Conservation (phyloP, 1,139 yeast genomes). For the Blastobotrys indianensis region DNA sequence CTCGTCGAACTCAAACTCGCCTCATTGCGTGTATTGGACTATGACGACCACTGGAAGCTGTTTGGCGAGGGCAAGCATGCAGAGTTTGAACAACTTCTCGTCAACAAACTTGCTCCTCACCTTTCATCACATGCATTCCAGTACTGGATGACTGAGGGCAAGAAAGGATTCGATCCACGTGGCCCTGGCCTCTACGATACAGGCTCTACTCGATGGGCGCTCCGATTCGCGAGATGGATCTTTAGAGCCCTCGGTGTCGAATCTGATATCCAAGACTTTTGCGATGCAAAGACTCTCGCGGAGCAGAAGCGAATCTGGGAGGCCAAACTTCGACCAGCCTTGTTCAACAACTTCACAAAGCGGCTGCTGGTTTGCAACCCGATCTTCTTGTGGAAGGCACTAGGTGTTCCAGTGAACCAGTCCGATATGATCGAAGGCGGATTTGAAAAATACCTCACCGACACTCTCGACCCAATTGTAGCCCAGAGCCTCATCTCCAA, state of each 20-base stretch:
- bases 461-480: conserved; percentile 73
- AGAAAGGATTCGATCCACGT: neutral
- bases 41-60: conserved; percentile 61
- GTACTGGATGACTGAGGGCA: conserved; percentile 47
- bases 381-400: conserved; percentile 75
- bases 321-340: conserved; percentile 54
- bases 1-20: conserved; percentile 74
- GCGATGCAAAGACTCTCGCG: conserved; percentile 51
- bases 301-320: conserved; percentile 65
- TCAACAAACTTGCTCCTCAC: conserved; percentile 56
- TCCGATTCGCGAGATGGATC: conserved; percentile 56
- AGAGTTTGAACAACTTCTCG: conserved; percentile 46
- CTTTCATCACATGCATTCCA: conserved; percentile 76
- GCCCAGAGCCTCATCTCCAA: conserved; percentile 55
- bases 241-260: conserved; percentile 54
- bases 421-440: conserved; percentile 62
- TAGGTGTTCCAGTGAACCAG: conserved; percentile 82
- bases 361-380: conserved; percentile 72
- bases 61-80: conserved; percentile 70
- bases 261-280: conserved; percentile 47
- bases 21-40: conserved; percentile 52
- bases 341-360: conserved; percentile 65
- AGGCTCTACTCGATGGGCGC: conserved; percentile 83
- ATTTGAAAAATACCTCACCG: conserved; percentile 55
- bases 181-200: conserved; percentile 60